Percentiles rank a stretch among this genome's conserved stretches.
Conservation (phyloP, 169 alveolate genomes). For the Plasmodium inui region DNA sequence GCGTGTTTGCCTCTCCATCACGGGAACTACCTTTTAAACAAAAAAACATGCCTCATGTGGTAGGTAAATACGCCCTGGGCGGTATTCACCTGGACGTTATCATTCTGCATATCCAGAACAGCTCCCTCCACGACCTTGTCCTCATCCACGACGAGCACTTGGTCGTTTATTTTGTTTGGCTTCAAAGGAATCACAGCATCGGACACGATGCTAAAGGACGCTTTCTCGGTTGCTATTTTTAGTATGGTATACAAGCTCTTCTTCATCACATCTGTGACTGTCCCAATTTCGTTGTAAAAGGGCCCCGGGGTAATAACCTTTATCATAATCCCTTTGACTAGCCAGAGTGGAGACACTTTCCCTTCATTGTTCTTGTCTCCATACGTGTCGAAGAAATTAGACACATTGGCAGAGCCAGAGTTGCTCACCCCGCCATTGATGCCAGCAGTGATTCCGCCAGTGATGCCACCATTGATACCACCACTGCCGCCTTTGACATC, state of each 20-base stretch:
- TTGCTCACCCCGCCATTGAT: background rate
- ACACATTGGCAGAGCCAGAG: background rate
- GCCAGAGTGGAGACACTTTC: slow-evolving; percentile 9
- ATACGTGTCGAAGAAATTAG: background rate
- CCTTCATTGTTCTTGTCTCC: background rate
- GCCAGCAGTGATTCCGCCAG: too few relatives aligned
- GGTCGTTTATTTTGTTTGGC: slow-evolving; percentile 34
- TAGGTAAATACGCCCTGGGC: slow-evolving; percentile 8
- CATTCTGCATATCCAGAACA: slow-evolving; percentile 25
- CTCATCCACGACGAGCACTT: slow-evolving; percentile 43
- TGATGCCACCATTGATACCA: background rate
- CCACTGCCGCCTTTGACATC: background rate
- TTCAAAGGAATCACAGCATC: slow-evolving; percentile 67
- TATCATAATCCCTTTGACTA: slow-evolving; percentile 42
- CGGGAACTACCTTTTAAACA: slow-evolving; percentile 28
- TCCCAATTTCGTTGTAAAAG: slow-evolving; percentile 69
- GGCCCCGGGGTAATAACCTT: slow-evolving; percentile 64
- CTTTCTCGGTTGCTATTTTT: slow-evolving; percentile 65
- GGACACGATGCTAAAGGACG: slow-evolving; percentile 56
- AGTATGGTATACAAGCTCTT: slow-evolving; percentile 36
- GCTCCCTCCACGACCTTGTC: slow-evolving; percentile 39
- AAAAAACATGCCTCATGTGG: slow-evolving; percentile 1
- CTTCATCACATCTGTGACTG: slow-evolving; percentile 31
- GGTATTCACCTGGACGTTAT: slow-evolving; percentile 24
- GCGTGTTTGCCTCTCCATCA: background rate